phyloP scores from a whole-genome alignment of 805 yeast species.

The Hemisphaericaspora nanyangensis region DNA sequence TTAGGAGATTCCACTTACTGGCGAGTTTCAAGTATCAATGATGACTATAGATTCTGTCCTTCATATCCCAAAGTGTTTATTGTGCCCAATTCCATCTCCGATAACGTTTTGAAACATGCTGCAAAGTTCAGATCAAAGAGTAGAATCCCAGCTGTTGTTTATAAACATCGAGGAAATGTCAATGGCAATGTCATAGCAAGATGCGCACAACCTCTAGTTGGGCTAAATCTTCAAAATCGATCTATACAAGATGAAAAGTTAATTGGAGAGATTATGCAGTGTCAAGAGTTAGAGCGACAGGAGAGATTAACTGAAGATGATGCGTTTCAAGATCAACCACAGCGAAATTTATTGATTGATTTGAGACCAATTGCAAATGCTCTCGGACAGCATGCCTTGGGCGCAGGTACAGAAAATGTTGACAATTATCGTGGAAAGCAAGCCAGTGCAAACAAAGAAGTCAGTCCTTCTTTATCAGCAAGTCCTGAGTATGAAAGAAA shows the following conservation, averaged over 20 bases:
- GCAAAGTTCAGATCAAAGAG: conserved; percentile 81
- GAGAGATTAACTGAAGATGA: conserved; percentile 13
- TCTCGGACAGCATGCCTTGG: conserved; percentile 92
- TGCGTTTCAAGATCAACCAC: conserved; percentile 31
- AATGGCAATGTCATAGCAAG: conserved; percentile 80
- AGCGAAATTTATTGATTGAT: conserved; percentile 72
- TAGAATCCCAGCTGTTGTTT: conserved; percentile 78
- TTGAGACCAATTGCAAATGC: conserved; percentile 93
- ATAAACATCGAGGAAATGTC: conserved; percentile 52
- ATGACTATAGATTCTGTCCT: conserved; percentile 60
- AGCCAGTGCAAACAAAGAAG: neutral
- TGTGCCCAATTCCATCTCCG: conserved; percentile 77
- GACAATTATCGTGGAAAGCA: conserved; percentile 65
- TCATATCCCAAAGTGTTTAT: conserved; percentile 70
- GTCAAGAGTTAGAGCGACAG: conserved; percentile 41
- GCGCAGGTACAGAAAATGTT: conserved; percentile 96
- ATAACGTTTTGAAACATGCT: conserved; percentile 78
- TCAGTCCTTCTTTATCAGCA: neutral
- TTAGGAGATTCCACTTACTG: conserved; percentile 39
- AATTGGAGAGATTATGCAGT: conserved; percentile 65
- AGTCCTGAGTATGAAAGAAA: too few relatives aligned
- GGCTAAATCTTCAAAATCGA: conserved; percentile 73
- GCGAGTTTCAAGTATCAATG: conserved; percentile 68
- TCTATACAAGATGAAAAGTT: conserved; percentile 90
- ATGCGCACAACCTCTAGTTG: conserved; percentile 91